Conservation (phyloP, 192 early-diverging fungal genomes). For the Entomortierella lignicola region DNA sequence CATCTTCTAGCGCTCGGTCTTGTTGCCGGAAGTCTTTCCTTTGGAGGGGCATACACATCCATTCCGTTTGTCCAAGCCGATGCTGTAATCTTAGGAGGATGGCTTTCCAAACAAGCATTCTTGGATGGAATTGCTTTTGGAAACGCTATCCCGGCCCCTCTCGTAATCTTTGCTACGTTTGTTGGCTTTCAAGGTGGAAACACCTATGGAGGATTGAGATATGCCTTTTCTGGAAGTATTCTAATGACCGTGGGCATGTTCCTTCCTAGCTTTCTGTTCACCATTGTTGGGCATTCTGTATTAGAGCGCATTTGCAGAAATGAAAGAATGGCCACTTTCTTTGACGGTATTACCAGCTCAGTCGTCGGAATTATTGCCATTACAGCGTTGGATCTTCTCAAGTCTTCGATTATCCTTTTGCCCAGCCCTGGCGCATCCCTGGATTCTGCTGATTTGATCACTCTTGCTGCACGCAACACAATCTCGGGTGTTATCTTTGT, state of each 20-base stretch:
- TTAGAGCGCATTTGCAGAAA: slow-evolving; percentile 36
- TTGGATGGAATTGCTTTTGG: slow-evolving; percentile 64
- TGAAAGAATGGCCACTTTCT: slow-evolving; percentile 26
- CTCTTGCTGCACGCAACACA: too few species aligned
- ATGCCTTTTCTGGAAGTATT: slow-evolving; percentile 28
- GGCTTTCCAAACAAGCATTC: slow-evolving; percentile 61
- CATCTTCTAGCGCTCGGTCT: slow-evolving; percentile 61
- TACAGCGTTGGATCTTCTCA: too few species aligned
- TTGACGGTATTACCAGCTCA: slow-evolving; percentile 50
- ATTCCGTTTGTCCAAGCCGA: slow-evolving; percentile 68
- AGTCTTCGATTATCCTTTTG: too few species aligned
- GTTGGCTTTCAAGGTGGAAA: slow-evolving; percentile 44
- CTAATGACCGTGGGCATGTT: slow-evolving; percentile 40
- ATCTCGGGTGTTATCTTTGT: too few species aligned
- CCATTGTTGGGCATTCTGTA: slow-evolving; percentile 24
- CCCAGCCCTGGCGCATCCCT: too few species aligned
- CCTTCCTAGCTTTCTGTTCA: slow-evolving; percentile 38
- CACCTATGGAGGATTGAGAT: slow-evolving; percentile 21
- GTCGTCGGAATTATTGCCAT: too few species aligned
- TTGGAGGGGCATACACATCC: slow-evolving; percentile 67
- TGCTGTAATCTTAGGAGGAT: slow-evolving; percentile 62
- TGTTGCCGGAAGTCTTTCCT: slow-evolving; percentile 58
- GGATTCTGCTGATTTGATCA: too few species aligned
- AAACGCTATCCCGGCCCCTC: slow-evolving; percentile 61
- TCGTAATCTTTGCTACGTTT: slow-evolving; percentile 63